Percentiles rank a stretch among this genome's conserved stretches.
Conservation (phyloP, 2,329 filamentous ascomycete genomes). For the Colletotrichum costaricense region DNA sequence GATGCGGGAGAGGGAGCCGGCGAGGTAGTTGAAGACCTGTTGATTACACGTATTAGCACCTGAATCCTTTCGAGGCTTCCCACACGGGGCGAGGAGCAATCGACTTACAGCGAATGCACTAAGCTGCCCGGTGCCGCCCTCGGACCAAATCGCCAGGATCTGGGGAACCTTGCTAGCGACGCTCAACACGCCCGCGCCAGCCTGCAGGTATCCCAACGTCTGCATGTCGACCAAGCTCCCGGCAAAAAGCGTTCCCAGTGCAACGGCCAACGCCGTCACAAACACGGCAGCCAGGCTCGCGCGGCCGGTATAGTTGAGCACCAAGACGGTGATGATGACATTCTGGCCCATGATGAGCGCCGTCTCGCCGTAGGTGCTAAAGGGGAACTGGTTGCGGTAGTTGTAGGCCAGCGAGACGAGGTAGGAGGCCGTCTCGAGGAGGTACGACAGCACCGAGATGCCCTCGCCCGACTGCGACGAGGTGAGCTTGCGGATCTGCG, state of each 20-base stretch:
- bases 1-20: conserved; percentile 91
- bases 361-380: conserved; percentile 97
- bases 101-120: conserved; percentile 91
- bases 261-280: conserved; percentile 79
- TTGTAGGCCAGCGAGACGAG: conserved; percentile 95
- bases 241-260: conserved; percentile 77
- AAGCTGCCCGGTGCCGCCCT: conserved; percentile 93
- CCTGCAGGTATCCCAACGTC: conserved; percentile 81
- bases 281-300: conserved; percentile 78
- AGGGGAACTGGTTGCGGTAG: conserved; percentile 88
- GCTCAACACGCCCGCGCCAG: conserved; percentile 83
- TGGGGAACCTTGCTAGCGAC: conserved; percentile 95
- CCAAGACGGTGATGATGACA: conserved; percentile 86
- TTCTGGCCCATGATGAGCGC: conserved; percentile 94
- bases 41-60: neutral
- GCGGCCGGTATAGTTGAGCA: conserved; percentile 84
- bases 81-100: neutral
- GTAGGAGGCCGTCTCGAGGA: conserved; percentile 90
- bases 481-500: conserved; percentile 94
- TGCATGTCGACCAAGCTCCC: conserved; percentile 73
- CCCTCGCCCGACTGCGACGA: conserved; percentile 83
- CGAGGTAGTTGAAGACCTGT: conserved; percentile 97
- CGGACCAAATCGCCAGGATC: conserved; percentile 84
- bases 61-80: neutral
- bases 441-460: conserved; percentile 89